Evolutionary conservation across 495 filamentous ascomycete species (phyloP), one percentile per base, ranked within the genome.

Genomic region (Annulohypoxylon maeteangense): DNA sequence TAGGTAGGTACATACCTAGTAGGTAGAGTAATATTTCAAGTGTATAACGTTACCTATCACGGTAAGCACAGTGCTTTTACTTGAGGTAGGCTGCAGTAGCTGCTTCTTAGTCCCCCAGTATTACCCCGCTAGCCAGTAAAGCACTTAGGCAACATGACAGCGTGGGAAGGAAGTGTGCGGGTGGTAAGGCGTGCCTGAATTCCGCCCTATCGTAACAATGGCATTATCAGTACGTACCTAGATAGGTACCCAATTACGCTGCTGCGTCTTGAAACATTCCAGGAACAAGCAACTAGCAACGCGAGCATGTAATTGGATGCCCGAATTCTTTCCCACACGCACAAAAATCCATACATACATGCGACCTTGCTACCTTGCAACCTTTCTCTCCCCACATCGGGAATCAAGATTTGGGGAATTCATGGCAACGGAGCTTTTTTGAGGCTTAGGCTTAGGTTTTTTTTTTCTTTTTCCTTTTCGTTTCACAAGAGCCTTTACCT

Each of bases 201-300:
- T 69, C 18, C 50, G 50, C 60, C 62, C 53, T 69, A 70, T 67
- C 18, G 56, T 20, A 68, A 64, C 56, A 62, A 67, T 55, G 45
- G 45, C 22, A 62, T 71, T 60, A 36, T 64, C 32, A 44, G 34
- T 22, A 38, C 4, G 45, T 47, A 23, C 25, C 14, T 12, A 60
- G 20, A 7, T 34, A 45, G 12, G 8, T n/a, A 57, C 53, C 50
- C 57, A 63, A 67, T 59, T 56, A 68, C 36, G 65, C 42, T 56
- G 56, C 48, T 62, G 56, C 38, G 25, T 65, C 56, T 68, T 73
- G 70, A 73, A 73, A 73, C 70, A 73, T 73, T 73, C 65, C 67
- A 74, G 67, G 71, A 71, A 74, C 71, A 51, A 51, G 47, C 47
- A 51, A 29, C 22, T n/a, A 45, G 50, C 48, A 63, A 60, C 36